Base-by-base conservation (phyloP, 176 grass and related monocot genomes). In the Secale cereale region DNA sequence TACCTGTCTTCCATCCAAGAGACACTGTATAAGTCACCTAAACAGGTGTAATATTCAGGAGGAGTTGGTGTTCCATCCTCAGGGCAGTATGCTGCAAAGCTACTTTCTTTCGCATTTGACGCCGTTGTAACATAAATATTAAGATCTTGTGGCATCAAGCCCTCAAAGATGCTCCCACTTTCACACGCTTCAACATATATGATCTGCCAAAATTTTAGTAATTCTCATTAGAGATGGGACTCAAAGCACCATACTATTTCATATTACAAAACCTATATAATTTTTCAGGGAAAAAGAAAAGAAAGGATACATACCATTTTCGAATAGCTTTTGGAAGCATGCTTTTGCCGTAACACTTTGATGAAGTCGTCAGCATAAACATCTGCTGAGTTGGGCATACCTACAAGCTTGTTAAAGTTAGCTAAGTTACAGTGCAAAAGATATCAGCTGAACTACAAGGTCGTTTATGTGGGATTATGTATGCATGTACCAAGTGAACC, bases 1-100 rank as follows among this genome's bases (percentile, higher is more conserved):
- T 57, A 98, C 96, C 96, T 98, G 52, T 98, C 96, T 85, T 98
- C 96, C 93, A 98, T 93, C 96, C 96, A 98, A 85, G 96, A 71
- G 81, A 98, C 83, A 76, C 96, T 98, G 81, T 98, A 98, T 72
- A 90, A 26, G 61, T 98, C 96, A 32, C 96, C 96, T 61, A 98
- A 88, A 64, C 96, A 98, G 33, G 93, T 95, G 14, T 67, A 65
- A 86, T 86, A 98, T 62, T 90, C 93, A 29, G 83, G 63, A 68
- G 95, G 95, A 7, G 95, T 91, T n/a, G 95, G 20, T 23, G 87
- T 78, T 14, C 88, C 35, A 83, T 74, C 85, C 3, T 86, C 89
- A 74, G 95, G 95, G 78, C 95, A 98, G 78, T 98, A 98, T 59
- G 89, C 93, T 43, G 85, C 95, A 81, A 83, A 95, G 71, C 95